phyloP scores from a whole-genome alignment of 305 asterid species.

The Solanum hybrid region DNA sequence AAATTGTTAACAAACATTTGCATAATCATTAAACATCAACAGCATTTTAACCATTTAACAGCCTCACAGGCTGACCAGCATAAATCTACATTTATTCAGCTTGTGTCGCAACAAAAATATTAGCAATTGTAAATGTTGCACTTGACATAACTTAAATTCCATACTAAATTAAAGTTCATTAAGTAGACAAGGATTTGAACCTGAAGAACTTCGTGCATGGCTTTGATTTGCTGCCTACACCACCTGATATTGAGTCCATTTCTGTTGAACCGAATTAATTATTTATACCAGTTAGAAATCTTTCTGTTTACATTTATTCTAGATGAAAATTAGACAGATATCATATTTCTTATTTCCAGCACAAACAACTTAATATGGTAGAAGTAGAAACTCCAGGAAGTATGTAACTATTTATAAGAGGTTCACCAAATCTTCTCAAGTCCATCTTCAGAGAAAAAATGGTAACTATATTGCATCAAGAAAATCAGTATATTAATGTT shows the following conservation, averaged over 20 bases:
- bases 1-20: background rate
- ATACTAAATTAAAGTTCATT: constrained; percentile 13
- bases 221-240: constrained; percentile 99
- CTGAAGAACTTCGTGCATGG: constrained; percentile 99
- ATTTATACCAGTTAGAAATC: constrained; percentile 55
- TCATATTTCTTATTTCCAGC: constrained; percentile 4
- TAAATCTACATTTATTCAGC: background rate
- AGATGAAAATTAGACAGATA: constrained; percentile 8
- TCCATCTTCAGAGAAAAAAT: background rate
- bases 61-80: background rate
- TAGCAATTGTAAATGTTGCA: background rate
- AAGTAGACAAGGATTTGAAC: constrained; percentile 71
- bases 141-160: background rate
- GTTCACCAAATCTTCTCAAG: background rate
- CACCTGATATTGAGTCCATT: constrained; percentile 80
- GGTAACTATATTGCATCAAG: background rate
- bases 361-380: constrained; percentile 3
- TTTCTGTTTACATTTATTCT: constrained; percentile 10
- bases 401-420: background rate
- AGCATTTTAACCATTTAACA: background rate
- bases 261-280: constrained; percentile 87
- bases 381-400: background rate
- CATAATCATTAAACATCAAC: background rate
- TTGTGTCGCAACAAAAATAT: background rate
- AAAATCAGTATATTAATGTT: background rate